Evolutionary conservation across 305 asterid species (phyloP).

Genomic region (Solanum hybrid): DNA sequence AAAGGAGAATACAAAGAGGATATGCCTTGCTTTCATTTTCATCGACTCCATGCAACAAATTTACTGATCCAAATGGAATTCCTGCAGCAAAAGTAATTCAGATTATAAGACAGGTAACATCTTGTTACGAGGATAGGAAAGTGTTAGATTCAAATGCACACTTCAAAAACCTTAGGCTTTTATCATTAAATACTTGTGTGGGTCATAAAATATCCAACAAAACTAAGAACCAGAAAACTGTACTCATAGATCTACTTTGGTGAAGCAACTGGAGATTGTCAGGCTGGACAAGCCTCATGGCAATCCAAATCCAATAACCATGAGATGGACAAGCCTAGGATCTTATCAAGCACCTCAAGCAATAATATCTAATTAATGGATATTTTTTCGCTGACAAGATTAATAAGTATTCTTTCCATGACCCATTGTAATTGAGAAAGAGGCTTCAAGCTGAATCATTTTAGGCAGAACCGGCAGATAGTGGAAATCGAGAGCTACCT

Average conservation of each 20-base stretch:
- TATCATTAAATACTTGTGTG: background rate
- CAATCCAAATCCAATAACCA: background rate
- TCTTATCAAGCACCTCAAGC: background rate
- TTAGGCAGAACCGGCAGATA: background rate
- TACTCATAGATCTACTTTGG: background rate
- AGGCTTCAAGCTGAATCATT: background rate
- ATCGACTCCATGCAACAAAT: constrained; percentile 88
- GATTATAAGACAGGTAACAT: constrained; percentile 15
- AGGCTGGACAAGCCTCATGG: background rate
- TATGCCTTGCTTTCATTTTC: constrained; percentile 98
- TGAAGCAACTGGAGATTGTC: background rate
- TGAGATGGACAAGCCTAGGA: background rate
- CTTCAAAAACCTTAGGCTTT: background rate
- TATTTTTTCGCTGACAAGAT: background rate
- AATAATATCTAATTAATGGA: background rate
- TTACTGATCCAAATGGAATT: constrained; percentile 95
- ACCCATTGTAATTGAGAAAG: background rate
- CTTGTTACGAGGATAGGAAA: background rate
- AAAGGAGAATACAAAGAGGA: constrained; percentile 58
- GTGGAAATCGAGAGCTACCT: background rate
- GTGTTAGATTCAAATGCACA: background rate
- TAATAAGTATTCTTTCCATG: background rate
- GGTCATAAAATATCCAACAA: background rate
- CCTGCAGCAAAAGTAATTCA: constrained; percentile 47
- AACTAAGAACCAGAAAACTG: background rate